Percentiles rank a stretch among this genome's conserved stretches.
Conservation (phyloP, 176 grass and related monocot species). For the Oryza officinalis region DNA sequence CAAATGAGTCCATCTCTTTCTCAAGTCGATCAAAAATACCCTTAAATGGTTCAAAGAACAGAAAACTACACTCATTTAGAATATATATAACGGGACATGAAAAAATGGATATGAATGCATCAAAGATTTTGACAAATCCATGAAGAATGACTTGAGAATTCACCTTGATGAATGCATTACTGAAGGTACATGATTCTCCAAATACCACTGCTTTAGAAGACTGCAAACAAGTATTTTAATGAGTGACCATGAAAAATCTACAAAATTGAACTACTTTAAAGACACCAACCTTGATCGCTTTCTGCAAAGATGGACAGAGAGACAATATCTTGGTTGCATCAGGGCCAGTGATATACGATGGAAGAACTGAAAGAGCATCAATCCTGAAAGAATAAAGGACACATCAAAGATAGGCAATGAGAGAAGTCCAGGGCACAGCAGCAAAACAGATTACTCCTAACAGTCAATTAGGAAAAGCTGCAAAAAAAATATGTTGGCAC, state of each 20-base stretch:
- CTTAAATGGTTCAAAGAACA: slow-evolving; percentile 44
- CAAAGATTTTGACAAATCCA: not conserved
- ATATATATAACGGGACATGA: slow-evolving; percentile 11
- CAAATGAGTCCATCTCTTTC: slow-evolving; percentile 78
- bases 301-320: slow-evolving; percentile 79
- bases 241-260: slow-evolving; percentile 33
- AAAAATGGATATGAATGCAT: not conserved
- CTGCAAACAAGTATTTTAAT: slow-evolving; percentile 58
- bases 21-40: slow-evolving; percentile 77
- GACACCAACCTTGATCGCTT: slow-evolving; percentile 70
- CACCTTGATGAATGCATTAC: slow-evolving; percentile 81
- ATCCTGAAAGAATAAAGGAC: slow-evolving; percentile 61
- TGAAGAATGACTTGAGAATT: slow-evolving; percentile 24
- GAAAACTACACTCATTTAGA: slow-evolving; percentile 10
- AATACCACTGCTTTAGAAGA: slow-evolving; percentile 83
- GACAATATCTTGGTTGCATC: slow-evolving; percentile 90
- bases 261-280: slow-evolving; percentile 29
- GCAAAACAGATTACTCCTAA: slow-evolving; percentile 24
- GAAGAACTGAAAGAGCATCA: slow-evolving; percentile 89
- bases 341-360: slow-evolving; percentile 69
- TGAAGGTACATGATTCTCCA: slow-evolving; percentile 78
- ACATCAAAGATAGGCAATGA: not conserved
- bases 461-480: not conserved
- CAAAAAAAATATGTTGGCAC: not conserved
- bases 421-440: slow-evolving; percentile 24